phyloP scores from a whole-genome alignment of 2,329 filamentous ascomycete species.

The Ascosphaera aggregata region DNA sequence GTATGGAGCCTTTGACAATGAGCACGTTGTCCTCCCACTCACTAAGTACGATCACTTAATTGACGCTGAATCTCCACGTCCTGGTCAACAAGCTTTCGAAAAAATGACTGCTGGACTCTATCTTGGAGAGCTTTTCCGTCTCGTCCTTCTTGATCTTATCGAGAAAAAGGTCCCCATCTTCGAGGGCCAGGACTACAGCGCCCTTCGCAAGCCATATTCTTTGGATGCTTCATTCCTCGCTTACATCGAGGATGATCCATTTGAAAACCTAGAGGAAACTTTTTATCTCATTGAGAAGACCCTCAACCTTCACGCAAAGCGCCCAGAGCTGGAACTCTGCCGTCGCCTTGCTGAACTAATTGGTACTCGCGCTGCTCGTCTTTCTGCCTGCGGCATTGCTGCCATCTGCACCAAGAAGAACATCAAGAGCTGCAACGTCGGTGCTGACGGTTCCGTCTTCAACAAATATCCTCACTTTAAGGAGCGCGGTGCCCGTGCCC shows the following conservation, averaged over 20 bases:
- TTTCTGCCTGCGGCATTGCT: slow-evolving; percentile 84
- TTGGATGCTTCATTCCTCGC: slow-evolving; percentile 88
- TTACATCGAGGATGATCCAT: slow-evolving; percentile 83
- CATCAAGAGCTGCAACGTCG: slow-evolving; percentile 72
- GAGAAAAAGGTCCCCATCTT: slow-evolving; percentile 59
- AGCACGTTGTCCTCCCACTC: slow-evolving; percentile 64
- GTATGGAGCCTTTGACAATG: slow-evolving; percentile 92
- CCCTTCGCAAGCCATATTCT: slow-evolving; percentile 66
- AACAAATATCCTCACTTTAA: slow-evolving; percentile 99
- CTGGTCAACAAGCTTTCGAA: slow-evolving; percentile 86
- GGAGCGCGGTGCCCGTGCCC: slow-evolving; percentile 63
- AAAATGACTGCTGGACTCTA: slow-evolving; percentile 97
- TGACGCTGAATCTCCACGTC: slow-evolving; percentile 76
- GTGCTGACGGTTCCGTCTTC: slow-evolving; percentile 92
- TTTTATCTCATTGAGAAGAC: slow-evolving; percentile 56
- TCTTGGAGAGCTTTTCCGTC: slow-evolving; percentile 80
- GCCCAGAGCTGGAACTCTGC: slow-evolving; percentile 68
- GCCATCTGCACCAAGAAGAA: slow-evolving; percentile 95
- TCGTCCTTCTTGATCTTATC: slow-evolving; percentile 65
- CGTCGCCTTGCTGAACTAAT: slow-evolving; percentile 82
- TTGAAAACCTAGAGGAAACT: slow-evolving; percentile 84
- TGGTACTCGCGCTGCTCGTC: slow-evolving; percentile 74
- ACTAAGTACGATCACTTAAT: slow-evolving; percentile 73
- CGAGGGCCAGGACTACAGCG: slow-evolving; percentile 54
- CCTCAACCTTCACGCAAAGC: slow-evolving; percentile 46